Conservation (phyloP, 208 protist species). For the Angomonas ambiguus region DNA sequence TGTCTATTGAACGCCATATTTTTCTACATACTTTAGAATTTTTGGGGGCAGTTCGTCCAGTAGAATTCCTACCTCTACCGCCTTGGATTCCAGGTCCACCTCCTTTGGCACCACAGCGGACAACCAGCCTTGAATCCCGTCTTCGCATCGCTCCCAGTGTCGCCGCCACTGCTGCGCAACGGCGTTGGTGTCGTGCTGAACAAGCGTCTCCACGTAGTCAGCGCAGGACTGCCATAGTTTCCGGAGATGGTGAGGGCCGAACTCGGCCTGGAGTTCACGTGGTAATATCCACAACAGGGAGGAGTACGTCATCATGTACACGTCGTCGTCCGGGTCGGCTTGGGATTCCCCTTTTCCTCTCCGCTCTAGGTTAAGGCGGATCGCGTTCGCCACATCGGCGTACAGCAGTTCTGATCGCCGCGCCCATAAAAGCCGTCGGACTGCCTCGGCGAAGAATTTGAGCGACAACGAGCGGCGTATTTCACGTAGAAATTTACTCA, state of each 20-base stretch:
- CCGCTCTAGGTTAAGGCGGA: constrained; percentile 16
- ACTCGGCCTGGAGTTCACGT: constrained; percentile 34
- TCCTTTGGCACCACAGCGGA: constrained; percentile 18
- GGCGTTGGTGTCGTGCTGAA: constrained; percentile 19
- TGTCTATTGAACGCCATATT: not conserved
- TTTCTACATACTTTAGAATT: constrained; percentile 34
- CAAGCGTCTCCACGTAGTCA: constrained; percentile 12
- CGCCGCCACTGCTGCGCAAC: constrained; percentile 21
- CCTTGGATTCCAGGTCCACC: constrained; percentile 21
- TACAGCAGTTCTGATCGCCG: constrained; percentile 19
- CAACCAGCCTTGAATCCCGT: constrained; percentile 28
- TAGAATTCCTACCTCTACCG: constrained; percentile 16
- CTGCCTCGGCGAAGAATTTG: constrained; percentile 4
- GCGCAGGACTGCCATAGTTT: constrained; percentile 35
- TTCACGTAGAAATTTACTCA: constrained; percentile 1
- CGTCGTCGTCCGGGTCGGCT: not conserved
- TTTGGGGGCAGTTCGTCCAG: constrained; percentile 36
- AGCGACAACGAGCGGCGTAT: constrained; percentile 12
- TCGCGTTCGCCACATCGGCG: constrained; percentile 21
- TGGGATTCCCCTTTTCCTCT: not conserved
- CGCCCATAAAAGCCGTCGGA: constrained; percentile 17
- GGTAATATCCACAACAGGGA: constrained; percentile 38
- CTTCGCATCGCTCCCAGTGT: constrained; percentile 30
- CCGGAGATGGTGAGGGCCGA: constrained; percentile 29
- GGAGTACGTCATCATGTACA: constrained; percentile 19